A percentile compares a stretch with the other conserved stretches of the same genome.
These are phyloP conservation scores for Crithidia expoeki DNA, from an alignment of 208 protist species.

Conservation along the genomic window DNA sequence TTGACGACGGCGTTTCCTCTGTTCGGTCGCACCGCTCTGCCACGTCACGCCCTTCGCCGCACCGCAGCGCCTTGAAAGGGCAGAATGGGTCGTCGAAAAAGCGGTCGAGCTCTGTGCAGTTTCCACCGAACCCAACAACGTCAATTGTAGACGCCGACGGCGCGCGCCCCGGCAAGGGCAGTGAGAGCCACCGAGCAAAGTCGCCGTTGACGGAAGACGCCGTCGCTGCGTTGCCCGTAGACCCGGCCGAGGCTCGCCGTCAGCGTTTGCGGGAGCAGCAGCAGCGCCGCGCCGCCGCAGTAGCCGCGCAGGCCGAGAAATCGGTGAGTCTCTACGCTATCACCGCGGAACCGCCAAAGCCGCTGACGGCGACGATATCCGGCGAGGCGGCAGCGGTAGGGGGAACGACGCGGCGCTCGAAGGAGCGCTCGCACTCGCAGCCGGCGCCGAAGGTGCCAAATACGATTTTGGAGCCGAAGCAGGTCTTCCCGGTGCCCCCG, in stretches of 20 bases:
- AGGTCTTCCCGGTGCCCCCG: conserved; percentile 47
- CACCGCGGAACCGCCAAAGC: conserved; percentile 23
- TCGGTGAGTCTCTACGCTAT: conserved; percentile 45
- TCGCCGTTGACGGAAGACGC: conserved; percentile 72
- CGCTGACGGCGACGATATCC: conserved; percentile 15
- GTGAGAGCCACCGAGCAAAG: conserved; percentile 11
- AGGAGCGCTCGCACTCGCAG: conserved; percentile 50
- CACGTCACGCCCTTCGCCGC: conserved; percentile 16
- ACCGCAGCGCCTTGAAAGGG: conserved; percentile 58
- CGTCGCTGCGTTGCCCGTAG: conserved; percentile 54
- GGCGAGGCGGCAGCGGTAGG: conserved; percentile 4
- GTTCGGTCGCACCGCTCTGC: conserved; percentile 46
- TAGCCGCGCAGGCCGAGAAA: conserved; percentile 22
- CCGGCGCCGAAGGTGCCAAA: conserved; percentile 44
- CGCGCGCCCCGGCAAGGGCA: background rate
- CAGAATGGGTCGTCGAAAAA: conserved; percentile 36
- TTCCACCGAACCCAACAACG: conserved; percentile 37
- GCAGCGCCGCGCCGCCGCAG: conserved; percentile 23
- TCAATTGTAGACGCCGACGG: conserved; percentile 19
- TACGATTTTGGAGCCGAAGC: conserved; percentile 36
- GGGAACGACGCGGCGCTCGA: conserved; percentile 12
- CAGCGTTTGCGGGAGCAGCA: conserved; percentile 34
- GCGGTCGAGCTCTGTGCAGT: conserved; percentile 72
- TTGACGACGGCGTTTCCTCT: conserved; percentile 83
- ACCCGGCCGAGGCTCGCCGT: conserved; percentile 41